Evolutionary conservation across 2,329 filamentous ascomycete genomes (phyloP), one percentile per base, ranked within the genome.

Genomic region (Diaporthe australafricana): DNA sequence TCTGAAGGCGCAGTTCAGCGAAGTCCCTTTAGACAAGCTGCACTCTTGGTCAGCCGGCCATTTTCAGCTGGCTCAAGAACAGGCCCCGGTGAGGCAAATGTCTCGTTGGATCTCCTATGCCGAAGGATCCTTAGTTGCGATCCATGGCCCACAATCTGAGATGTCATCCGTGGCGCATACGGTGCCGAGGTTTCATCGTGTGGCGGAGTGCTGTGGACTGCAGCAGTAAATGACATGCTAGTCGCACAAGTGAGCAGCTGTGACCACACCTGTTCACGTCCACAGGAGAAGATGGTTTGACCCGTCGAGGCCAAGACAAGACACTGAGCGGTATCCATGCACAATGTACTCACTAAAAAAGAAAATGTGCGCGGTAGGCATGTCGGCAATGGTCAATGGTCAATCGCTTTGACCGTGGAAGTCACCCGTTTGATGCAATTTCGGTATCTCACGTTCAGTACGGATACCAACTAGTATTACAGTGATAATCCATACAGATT

Each of bases 401-500:
- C n/a, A 30, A 35, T 65, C 60, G 38, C 32, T 27, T 3, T 16
- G 65, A 56, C 25, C 38, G 56, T 2, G 5, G 32, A 30, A n/a
- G 30, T 48, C 42, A 50, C 42, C 14, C 50, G 20, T 40, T 17
- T 48, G 52, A n/a, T 35, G 32, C 6, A 35, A 47, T 56, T 27
- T 30, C 16, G 27, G 42, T 25, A 9, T 35, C 30, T 22, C 20
- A 40, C 42, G 16, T 25, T 22, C 17, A 42, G 60, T 50, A 70
- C 63, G 60, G 68, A 70, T 53, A 65, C 56, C 60, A 60, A 50
- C 52, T 48, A 72, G 50, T 55, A 60, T 72, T 72, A 60, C 42
- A 62, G 52, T 62, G 57, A 67, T 67, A 55, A 52, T 53, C 71
- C 71, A 70, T 70, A 70, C 71, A 70, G n/a, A 30, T 22, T 8